These are phyloP conservation scores for Kodamaea suecica DNA, from an alignment of 1,139 yeast species.

Conservation along the genomic window DNA sequence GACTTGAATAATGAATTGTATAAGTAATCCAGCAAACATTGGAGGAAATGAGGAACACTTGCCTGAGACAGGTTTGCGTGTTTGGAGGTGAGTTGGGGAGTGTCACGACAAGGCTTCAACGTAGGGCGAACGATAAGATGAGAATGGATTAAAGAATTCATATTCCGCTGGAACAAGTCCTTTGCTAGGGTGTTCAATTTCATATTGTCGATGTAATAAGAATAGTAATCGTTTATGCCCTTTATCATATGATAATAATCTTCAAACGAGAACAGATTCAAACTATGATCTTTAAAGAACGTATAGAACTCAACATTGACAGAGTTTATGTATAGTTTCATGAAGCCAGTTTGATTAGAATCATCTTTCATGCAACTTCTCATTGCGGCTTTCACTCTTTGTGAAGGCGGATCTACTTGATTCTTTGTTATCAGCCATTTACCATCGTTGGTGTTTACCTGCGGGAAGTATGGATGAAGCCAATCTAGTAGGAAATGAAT, in stretches of 20 bases:
- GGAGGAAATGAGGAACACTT: conserved; percentile 6
- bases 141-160: conserved; percentile 25
- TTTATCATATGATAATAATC: conserved; percentile 14
- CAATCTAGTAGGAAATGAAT: conserved; percentile 37
- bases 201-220: conserved; percentile 19
- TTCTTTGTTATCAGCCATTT: conserved; percentile 7
- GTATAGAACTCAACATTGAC: conserved; percentile 16
- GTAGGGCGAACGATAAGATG: conserved; percentile 12
- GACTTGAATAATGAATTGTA: conserved; percentile 8
- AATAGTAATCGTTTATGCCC: conserved; percentile 18
- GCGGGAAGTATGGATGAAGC: conserved; percentile 35
- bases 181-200: conserved; percentile 19
- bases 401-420: conserved; percentile 28
- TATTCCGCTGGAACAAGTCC: conserved; percentile 24
- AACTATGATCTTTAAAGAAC: conserved; percentile 7
- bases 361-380: conserved; percentile 38
- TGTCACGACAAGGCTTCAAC: no score
- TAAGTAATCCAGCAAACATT: conserved; percentile 10
- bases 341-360: conserved; percentile 31
- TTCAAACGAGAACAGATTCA: conserved; percentile 9
- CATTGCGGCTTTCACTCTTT: conserved; percentile 37
- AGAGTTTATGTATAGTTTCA: conserved; percentile 36
- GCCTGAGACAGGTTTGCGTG: conserved; percentile 5
- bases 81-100: no score
- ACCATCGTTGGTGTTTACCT: conserved; percentile 4